Conservation (phyloP, 1,284 basidiomycete genomes). For the Phellopilus nigrolimitatus region DNA sequence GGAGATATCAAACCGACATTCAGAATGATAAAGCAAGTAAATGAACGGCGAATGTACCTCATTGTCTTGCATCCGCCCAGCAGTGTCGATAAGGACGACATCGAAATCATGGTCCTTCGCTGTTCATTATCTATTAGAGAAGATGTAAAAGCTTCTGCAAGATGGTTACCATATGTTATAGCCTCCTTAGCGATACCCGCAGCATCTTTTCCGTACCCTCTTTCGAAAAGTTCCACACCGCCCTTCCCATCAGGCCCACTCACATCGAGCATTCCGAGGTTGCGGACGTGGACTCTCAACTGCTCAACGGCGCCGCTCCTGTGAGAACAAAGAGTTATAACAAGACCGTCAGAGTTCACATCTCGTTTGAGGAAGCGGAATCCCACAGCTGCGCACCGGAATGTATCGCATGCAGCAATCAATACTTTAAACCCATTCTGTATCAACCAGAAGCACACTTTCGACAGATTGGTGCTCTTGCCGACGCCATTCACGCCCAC, state of each 20-base stretch:
- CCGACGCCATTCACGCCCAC: conserved; percentile 99
- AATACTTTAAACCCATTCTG: conserved; percentile 92
- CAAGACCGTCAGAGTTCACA: not conserved
- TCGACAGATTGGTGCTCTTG: conserved; percentile 96
- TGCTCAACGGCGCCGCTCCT: conserved; percentile 98
- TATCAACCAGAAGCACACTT: conserved; percentile 98
- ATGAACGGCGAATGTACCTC: conserved; percentile 53
- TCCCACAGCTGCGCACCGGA: conserved; percentile 56
- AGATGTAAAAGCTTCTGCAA: not conserved
- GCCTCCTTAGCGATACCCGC: conserved; percentile 97
- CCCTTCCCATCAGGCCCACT: conserved; percentile 69
- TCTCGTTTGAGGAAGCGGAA: not conserved
- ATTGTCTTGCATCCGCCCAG: conserved; percentile 98
- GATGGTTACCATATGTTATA: conserved; percentile 71
- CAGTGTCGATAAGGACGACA: conserved; percentile 93
- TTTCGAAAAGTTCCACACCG: conserved; percentile 89
- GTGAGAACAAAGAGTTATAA: conserved; percentile 13
- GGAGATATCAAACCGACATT: conserved; percentile 16
- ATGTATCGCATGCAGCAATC: conserved; percentile 98
- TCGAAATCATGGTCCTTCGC: conserved; percentile 86
- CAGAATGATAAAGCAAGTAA: conserved; percentile 1
- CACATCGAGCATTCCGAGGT: conserved; percentile 83
- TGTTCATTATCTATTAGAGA: conserved; percentile 30
- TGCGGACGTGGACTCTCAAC: conserved; percentile 92
- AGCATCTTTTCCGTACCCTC: conserved; percentile 97